Percentiles rank a stretch among this genome's conserved stretches.
Conservation (phyloP, 176 grass and related monocot species). For the Juncus effusus region DNA sequence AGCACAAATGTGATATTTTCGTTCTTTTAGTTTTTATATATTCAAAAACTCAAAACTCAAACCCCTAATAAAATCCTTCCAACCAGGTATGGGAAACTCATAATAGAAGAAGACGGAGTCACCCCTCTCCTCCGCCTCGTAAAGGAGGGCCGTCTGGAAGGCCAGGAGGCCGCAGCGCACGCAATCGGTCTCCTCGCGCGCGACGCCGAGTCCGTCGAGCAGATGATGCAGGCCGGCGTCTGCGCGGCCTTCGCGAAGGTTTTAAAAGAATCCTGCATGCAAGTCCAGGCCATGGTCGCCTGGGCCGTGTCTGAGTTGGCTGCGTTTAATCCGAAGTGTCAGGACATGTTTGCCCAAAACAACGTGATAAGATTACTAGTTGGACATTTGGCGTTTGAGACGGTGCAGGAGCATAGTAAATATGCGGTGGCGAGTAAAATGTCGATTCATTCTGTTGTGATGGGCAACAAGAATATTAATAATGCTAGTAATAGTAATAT, state of each 20-base stretch:
- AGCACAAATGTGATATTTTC: too few species aligned
- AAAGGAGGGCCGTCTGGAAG: constrained; percentile 71
- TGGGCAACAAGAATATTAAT: constrained; percentile 73
- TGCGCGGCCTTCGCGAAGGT: constrained; percentile 80
- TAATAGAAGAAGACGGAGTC: constrained; percentile 92
- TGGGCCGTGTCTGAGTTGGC: constrained; percentile 92
- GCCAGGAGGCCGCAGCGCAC: constrained; percentile 72
- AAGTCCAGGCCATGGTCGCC: constrained; percentile 86
- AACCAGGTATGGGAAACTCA: constrained; percentile 68
- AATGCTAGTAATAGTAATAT: background rate
- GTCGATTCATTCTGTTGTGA: constrained; percentile 74
- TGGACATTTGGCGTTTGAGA: constrained; percentile 84
- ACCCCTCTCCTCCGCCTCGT: constrained; percentile 69
- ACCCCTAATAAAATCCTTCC: background rate
- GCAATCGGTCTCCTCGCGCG: constrained; percentile 82
- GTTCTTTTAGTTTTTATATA: too few species aligned
- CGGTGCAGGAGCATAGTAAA: constrained; percentile 94
- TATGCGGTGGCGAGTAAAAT: constrained; percentile 68
- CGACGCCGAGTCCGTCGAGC: constrained; percentile 82
- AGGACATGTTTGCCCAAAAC: constrained; percentile 79
- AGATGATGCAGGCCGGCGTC: constrained; percentile 69
- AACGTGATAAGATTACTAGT: constrained; percentile 73
- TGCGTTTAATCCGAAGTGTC: constrained; percentile 63
- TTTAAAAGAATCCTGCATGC: constrained; percentile 89
- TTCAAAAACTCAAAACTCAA: background rate